phyloP scores from a whole-genome alignment of 306 rosid genomes.

The Herpetospermum pedunculosum region DNA sequence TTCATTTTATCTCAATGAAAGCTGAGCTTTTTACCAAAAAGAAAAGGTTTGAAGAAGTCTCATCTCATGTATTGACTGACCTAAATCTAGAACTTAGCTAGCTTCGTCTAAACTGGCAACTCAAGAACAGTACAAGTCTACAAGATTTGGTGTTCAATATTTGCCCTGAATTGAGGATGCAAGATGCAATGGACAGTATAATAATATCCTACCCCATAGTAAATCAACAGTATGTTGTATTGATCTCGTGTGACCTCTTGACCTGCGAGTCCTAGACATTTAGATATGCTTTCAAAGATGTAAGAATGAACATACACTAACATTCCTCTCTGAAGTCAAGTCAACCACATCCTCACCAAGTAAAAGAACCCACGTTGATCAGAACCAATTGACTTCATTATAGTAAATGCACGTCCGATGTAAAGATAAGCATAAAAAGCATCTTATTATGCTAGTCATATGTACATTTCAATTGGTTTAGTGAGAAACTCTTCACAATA shows the following conservation, averaged over 20 bases:
- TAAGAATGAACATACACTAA: not conserved
- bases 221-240: not conserved
- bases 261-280: not conserved
- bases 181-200: not conserved
- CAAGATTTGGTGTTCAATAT: not conserved
- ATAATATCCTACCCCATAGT: not conserved
- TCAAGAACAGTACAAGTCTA: not conserved
- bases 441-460: not conserved
- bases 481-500: not conserved
- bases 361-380: not conserved
- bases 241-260: not conserved
- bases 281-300: not conserved
- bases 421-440: not conserved
- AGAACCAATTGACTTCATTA: not conserved
- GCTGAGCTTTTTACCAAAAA: too few relatives aligned
- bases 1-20: too few relatives aligned
- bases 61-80: not conserved
- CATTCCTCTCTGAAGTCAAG: not conserved
- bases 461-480: not conserved
- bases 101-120: not conserved
- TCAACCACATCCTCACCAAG: not conserved
- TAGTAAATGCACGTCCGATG: not conserved
- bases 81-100: not conserved
- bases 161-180: not conserved
- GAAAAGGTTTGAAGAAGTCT: not conserved